These are phyloP conservation scores for Purpureocillium takamizusanense DNA, from an alignment of 2,329 filamentous ascomycete genomes.

Conservation along the genomic window DNA sequence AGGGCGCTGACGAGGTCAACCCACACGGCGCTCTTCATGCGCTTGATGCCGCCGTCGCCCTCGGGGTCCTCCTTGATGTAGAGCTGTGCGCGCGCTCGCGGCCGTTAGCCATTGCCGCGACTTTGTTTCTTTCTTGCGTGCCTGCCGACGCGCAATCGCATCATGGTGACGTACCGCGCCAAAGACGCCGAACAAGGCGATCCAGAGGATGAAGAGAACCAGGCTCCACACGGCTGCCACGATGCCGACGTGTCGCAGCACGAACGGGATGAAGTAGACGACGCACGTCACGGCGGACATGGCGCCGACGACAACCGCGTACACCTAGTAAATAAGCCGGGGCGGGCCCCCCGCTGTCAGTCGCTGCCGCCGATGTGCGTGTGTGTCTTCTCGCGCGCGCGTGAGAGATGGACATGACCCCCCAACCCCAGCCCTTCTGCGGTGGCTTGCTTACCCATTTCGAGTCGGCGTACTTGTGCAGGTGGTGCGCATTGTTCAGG, in stretches of 20 bases:
- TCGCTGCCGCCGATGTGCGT: background rate
- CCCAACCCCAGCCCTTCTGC: no score
- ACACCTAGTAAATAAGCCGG: conserved; percentile 43
- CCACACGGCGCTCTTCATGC: conserved; percentile 86
- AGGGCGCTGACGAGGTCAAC: conserved; percentile 66
- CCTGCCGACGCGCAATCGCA: background rate
- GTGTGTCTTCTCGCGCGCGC: no score
- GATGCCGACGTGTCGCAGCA: conserved; percentile 38
- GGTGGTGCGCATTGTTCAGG: conserved; percentile 43
- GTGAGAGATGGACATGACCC: no score
- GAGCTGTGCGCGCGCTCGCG: conserved; percentile 32
- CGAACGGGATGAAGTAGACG: conserved; percentile 56
- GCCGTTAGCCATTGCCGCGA: no score
- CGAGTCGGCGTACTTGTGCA: conserved; percentile 43
- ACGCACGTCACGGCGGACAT: conserved; percentile 56
- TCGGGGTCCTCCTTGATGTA: conserved; percentile 63
- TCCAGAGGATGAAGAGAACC: conserved; percentile 69
- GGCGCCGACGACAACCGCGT: conserved; percentile 60
- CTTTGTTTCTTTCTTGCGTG: background rate
- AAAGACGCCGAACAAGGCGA: conserved; percentile 76
- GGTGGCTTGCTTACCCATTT: conserved; percentile 62
- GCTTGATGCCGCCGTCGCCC: conserved; percentile 51
- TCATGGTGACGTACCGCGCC: conserved; percentile 41
- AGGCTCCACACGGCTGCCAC: conserved; percentile 59
- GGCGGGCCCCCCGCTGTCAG: background rate